These are phyloP conservation scores for Suhomyces prunicola DNA, from an alignment of 805 yeast genomes.

Conservation along the genomic window DNA sequence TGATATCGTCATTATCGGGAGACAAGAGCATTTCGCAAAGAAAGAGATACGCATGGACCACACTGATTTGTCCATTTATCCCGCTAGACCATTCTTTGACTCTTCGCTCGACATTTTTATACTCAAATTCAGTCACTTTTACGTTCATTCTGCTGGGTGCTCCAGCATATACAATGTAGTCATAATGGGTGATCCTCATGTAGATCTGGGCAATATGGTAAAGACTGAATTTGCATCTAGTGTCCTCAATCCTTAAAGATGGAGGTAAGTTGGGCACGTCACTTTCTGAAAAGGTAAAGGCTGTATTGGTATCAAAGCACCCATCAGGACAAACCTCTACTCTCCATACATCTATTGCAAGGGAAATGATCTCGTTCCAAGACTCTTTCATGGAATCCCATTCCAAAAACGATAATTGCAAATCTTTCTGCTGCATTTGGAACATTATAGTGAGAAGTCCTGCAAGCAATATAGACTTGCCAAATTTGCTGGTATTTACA, in stretches of 20 bases:
- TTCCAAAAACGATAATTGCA: slow-evolving; percentile 22
- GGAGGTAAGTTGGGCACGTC: slow-evolving; percentile 15
- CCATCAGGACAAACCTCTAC: slow-evolving; percentile 19
- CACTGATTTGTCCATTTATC: slow-evolving; percentile 22
- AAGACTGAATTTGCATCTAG: slow-evolving; percentile 22
- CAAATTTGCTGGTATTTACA: slow-evolving; percentile 20
- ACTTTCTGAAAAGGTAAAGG: slow-evolving; percentile 9
- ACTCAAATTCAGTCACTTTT: slow-evolving; percentile 5
- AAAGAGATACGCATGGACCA: slow-evolving; percentile 59
- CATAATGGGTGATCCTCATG: slow-evolving; percentile 29
- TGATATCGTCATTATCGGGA: slow-evolving; percentile 48
- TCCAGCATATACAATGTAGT: slow-evolving; percentile 29
- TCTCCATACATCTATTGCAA: slow-evolving; percentile 30
- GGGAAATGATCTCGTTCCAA: slow-evolving; percentile 25
- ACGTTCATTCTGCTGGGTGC: slow-evolving; percentile 27
- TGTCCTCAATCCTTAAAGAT: slow-evolving; percentile 18
- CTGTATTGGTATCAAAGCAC: slow-evolving; percentile 16
- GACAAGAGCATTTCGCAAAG: slow-evolving; percentile 59
- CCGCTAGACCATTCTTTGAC: slow-evolving; percentile 9
- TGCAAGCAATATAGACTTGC: slow-evolving; percentile 11
- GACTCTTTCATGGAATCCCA: slow-evolving; percentile 24
- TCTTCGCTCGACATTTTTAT: slow-evolving; percentile 6
- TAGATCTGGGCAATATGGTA: slow-evolving; percentile 28
- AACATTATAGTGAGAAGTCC: slow-evolving; percentile 12
- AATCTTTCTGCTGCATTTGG: slow-evolving; percentile 17